Evolutionary conservation across 352 stramenopile species (phyloP), one percentile per base, ranked within the genome.

Genomic region (Globisporangium nodosum): DNA sequence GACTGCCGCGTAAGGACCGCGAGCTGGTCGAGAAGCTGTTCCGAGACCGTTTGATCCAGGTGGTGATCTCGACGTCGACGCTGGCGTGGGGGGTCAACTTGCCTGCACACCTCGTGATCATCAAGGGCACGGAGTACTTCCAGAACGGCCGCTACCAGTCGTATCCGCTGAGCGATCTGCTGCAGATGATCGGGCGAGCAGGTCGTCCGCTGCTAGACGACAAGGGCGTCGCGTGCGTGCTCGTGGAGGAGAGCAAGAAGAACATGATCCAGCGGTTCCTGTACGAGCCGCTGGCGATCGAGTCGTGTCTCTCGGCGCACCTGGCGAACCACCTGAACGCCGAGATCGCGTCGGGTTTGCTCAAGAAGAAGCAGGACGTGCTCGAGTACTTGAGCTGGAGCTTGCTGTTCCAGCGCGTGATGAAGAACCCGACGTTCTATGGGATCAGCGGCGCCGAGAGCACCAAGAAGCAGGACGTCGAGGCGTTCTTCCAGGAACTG

Each of bases 171-270:
- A 99, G 96, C 13, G 97, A 99, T 70, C 76, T 99, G 37, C 68
- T 99, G n/a, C 97, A 99, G 70, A 99, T 99, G 97, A 99, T 99
- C 79, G 98, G 97, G 13, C 80, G 97, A 53, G 97, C 97, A 4
- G 97, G 97, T 9, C 85, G 97, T 3, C 96, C 96, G 24, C 78
- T 98, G 47, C 97, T 99, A 66, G 97, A 99, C 70, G 90, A 90
- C 20, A 87, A 91, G 67, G 96, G 96, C 39, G 80, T 98, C 37
- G 97, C 97, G 16, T 97, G 97, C 66, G 96, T 99, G 18, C 87
- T 99, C 50, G 94, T 98, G 9, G 87, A 98, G 68, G 94, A 98
- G 58, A 92, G 87, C 45, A 99, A 99, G 79, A 99, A 99, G 79
- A 98, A 97, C 64, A 98, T 98, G 75, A 98, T 96, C 45, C 94